Conservation (phyloP, 2,329 filamentous ascomycete species). For the Xylaria sp. region DNA sequence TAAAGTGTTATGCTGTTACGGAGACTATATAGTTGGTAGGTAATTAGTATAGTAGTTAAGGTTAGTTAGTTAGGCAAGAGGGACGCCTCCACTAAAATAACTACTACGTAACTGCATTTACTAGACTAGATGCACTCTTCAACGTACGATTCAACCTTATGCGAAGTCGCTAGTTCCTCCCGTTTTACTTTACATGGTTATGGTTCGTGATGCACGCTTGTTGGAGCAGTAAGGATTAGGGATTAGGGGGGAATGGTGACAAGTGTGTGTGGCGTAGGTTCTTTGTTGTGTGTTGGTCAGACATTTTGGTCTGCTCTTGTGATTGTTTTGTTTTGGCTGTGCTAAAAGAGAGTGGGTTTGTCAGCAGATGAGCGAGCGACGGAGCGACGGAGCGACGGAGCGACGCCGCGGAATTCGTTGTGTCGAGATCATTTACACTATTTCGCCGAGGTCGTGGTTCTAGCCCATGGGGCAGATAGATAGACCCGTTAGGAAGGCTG, state of each 20-base stretch:
- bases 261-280: neutral
- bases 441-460: neutral
- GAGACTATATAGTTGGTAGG: too few species aligned
- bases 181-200: too few species aligned
- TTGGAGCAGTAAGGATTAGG: too few species aligned
- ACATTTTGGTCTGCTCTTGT: too few species aligned
- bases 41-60: too few species aligned
- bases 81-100: neutral
- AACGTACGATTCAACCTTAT: neutral
- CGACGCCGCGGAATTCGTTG: neutral
- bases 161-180: too few species aligned
- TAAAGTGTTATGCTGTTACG: neutral
- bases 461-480: neutral
- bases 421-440: neutral
- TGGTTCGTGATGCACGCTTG: too few species aligned
- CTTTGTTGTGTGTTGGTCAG: neutral
- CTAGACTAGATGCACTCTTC: too few species aligned
- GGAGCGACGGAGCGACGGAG: slow-evolving; percentile 6
- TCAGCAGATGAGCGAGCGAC: neutral
- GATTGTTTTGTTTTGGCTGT: slow-evolving; percentile 6
- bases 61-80: slow-evolving; percentile 1
- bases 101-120: too few species aligned
- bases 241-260: too few species aligned
- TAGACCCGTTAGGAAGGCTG: slow-evolving; percentile 18
- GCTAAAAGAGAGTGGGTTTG: neutral